phyloP scores from a whole-genome alignment of 1,284 basidiomycete species.

The Ceratorhiza oryzae-sativae region DNA sequence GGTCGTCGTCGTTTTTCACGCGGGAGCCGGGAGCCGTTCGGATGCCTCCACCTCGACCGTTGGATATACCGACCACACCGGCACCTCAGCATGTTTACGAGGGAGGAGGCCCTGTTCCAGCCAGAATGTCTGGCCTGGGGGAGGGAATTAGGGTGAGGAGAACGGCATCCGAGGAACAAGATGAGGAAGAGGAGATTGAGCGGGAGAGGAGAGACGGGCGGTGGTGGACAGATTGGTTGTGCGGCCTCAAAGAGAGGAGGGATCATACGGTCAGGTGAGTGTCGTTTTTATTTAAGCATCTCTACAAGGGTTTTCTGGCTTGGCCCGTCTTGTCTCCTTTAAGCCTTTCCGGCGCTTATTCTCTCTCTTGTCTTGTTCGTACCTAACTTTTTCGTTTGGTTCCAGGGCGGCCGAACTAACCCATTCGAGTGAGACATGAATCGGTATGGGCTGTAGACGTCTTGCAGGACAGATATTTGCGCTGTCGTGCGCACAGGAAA shows the following conservation, averaged over 20 bases:
- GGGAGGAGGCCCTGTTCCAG: slow-evolving; percentile 30
- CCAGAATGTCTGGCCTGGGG: slow-evolving; percentile 14
- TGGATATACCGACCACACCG: slow-evolving; percentile 36
- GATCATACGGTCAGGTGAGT: slow-evolving; percentile 31
- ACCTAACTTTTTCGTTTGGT: not conserved
- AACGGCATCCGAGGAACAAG: slow-evolving; percentile 12
- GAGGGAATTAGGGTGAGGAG: slow-evolving; percentile 35
- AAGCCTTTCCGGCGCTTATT: not conserved
- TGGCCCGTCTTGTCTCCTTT: not conserved
- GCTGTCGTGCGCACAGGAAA: not conserved
- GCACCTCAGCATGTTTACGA: slow-evolving; percentile 31
- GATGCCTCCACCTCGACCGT: slow-evolving; percentile 12
- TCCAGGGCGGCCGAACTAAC: slow-evolving; percentile 37
- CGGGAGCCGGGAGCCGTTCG: not conserved
- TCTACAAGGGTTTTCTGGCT: not conserved
- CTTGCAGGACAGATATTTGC: not conserved
- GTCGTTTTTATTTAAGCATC: not conserved
- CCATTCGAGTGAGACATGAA: slow-evolving; percentile 34
- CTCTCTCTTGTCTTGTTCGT: not conserved
- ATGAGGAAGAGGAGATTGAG: slow-evolving; percentile 39
- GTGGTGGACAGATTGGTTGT: slow-evolving; percentile 45
- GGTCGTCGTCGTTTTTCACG: slow-evolving; percentile 1
- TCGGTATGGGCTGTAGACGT: not conserved
- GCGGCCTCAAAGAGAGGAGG: slow-evolving; percentile 39
- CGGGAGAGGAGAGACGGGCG: slow-evolving; percentile 37